phyloP scores from a whole-genome alignment of 2,329 filamentous ascomycete species.

The Cytospora schulzeri region DNA sequence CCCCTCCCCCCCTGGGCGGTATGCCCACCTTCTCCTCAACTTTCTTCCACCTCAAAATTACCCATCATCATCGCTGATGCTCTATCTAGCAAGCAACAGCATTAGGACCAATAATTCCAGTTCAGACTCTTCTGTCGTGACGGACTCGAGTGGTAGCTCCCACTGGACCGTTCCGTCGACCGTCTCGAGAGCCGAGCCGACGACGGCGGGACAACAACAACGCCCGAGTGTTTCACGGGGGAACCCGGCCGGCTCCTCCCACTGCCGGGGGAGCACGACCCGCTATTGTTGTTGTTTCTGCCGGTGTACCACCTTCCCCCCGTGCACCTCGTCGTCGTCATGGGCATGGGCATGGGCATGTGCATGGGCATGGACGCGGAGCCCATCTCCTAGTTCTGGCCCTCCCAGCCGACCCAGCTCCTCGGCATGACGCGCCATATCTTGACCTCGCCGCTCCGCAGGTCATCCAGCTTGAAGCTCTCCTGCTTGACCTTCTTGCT shows the following conservation, averaged over 20 bases:
- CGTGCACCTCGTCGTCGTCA: conserved; percentile 16
- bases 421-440: conserved; percentile 95
- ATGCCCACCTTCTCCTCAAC: neutral
- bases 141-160: neutral
- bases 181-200: conserved; percentile 6
- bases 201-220: too few species aligned
- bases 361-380: conserved; percentile 9
- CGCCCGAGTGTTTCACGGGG: neutral
- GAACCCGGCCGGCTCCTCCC: neutral
- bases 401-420: conserved; percentile 89
- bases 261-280: neutral
- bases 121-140: neutral
- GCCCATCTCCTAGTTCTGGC: conserved; percentile 50
- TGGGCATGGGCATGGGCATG: conserved; percentile 13
- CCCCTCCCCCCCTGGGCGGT: too few species aligned
- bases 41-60: neutral
- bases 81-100: conserved; percentile 23
- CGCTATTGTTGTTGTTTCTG: too few species aligned
- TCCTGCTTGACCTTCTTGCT: conserved; percentile 91
- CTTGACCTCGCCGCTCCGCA: conserved; percentile 92
- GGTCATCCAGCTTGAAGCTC: conserved; percentile 89
- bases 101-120: conserved; percentile 21
- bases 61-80: conserved; percentile 6
- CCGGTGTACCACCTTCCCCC: conserved; percentile 19
- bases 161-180: conserved; percentile 8